These are phyloP conservation scores for Curvularia verruculosa DNA, from an alignment of 2,329 filamentous ascomycete species.

Conservation along the genomic window DNA sequence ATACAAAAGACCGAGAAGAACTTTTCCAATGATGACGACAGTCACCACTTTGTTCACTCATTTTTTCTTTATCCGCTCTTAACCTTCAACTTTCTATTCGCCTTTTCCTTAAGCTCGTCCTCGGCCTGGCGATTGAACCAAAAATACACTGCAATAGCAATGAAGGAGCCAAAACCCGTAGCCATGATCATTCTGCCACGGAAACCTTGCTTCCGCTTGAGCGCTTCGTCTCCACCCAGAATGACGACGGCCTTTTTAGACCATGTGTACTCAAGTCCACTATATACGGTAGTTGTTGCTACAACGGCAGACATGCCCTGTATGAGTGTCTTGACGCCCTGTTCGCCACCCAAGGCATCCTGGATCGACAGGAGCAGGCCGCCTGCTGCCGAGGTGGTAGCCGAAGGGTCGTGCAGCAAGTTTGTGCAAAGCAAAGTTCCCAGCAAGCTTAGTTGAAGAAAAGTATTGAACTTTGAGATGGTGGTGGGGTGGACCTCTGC, in stretches of 20 bases:
- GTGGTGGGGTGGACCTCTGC: constrained; percentile 83
- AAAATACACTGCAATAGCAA: constrained; percentile 48
- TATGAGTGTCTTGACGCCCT: constrained; percentile 46
- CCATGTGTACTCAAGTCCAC: constrained; percentile 88
- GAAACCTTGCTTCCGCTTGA: constrained; percentile 57
- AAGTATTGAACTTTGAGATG: constrained; percentile 90
- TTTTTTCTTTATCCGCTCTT: background rate
- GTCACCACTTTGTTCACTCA: background rate
- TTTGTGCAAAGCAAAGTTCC: constrained; percentile 83
- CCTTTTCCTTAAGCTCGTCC: constrained; percentile 17
- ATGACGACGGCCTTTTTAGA: constrained; percentile 93
- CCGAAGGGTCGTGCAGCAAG: constrained; percentile 64
- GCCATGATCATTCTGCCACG: constrained; percentile 56
- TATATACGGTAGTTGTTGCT: constrained; percentile 89
- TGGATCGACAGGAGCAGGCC: constrained; percentile 34
- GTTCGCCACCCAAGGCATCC: constrained; percentile 36
- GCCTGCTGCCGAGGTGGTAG: constrained; percentile 58
- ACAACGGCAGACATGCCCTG: constrained; percentile 72
- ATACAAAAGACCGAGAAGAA: background rate
- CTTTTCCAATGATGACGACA: background rate
- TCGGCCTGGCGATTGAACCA: constrained; percentile 28
- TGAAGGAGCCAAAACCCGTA: constrained; percentile 53
- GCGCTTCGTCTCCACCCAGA: constrained; percentile 58
- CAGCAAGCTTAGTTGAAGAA: constrained; percentile 85
- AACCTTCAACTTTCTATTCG: constrained; percentile 6